Base-by-base conservation (phyloP, 2,329 filamentous ascomycete genomes). In the Gnomoniopsis sp. region DNA sequence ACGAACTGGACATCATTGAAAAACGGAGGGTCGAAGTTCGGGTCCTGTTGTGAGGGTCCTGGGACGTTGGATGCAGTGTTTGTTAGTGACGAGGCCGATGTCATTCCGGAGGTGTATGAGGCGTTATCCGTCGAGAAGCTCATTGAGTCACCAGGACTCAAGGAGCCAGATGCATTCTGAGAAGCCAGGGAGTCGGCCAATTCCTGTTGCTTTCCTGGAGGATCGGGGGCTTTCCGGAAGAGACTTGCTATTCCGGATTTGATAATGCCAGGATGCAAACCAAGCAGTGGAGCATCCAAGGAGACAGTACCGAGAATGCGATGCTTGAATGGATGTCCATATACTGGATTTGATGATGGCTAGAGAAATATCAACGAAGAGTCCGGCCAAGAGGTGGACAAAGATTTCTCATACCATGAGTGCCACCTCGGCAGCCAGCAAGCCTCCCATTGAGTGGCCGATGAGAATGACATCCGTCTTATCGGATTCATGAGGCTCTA, bases 371-470 rank as follows among this genome's bases (percentile, higher is more conserved):
- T 59, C 19, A 58, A 26, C 23, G 47, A 21, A 14, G 41, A 19
- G 34, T 19, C 19, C 6, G 15, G 8, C 8, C 14, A 30, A 4
- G 6, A 6, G 12, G 14, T 12, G n/a, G 63, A 57, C 15, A 8
- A 52, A 57, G 2, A 34, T 43, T 3, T 43, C 11, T 21, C 74
- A 67, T 67, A 80, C 81, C 70, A 89, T 81, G 48, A 96, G 76
- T 2, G 85, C 86, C 26, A 96, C 83, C 66, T 97, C 93, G 1
- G 90, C 90, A 26, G 89, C 85, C 26, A 97, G 73, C 23, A 97
- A 79, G 1, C 93, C 93, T 17, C 93, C 93, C 86, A 97, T 93
- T 46, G 90, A 96, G 71, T 96, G 93, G 1, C 93, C 92, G 2
- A 96, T 77, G 3, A 97, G 79, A 21, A 97, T 79, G 2, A 96